A percentile compares a stretch with the other conserved stretches of the same genome.
Evolutionary conservation across 78 protist genomes (phyloP).

Genomic region (Mantamonas sphyraenae): DNA sequence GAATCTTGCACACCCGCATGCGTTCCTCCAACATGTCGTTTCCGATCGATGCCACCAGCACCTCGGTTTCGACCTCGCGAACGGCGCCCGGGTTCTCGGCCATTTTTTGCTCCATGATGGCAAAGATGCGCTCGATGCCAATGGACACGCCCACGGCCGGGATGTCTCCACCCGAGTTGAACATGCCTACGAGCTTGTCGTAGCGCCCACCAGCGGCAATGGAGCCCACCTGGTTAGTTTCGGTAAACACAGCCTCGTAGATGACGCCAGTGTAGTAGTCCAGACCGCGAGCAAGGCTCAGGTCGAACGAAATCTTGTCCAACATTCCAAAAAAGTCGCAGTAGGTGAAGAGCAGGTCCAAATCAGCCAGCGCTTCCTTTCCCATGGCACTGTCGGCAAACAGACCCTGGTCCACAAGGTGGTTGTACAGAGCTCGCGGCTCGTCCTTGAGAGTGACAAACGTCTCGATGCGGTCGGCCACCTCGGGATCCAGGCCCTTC

Average conservation of each 20-base stretch:
- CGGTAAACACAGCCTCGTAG: conserved; percentile 70
- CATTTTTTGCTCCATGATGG: conserved; percentile 44
- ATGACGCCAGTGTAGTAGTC: conserved; percentile 93
- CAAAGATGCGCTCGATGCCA: conserved; percentile 86
- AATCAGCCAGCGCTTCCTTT: conserved; percentile 34
- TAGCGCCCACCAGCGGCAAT: conserved; percentile 94
- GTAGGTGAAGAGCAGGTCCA: conserved; percentile 45
- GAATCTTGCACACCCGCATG: conserved; percentile 20
- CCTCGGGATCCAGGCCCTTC: conserved; percentile 57
- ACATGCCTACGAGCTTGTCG: conserved; percentile 86
- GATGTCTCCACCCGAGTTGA: conserved; percentile 27
- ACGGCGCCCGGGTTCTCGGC: neutral
- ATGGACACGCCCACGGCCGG: conserved; percentile 87
- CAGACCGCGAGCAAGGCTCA: conserved; percentile 82
- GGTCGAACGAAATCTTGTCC: conserved; percentile 61
- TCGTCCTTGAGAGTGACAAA: too few species aligned
- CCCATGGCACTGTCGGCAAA: conserved; percentile 33
- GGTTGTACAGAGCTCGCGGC: too few species aligned
- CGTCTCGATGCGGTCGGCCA: conserved; percentile 61
- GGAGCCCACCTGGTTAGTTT: conserved; percentile 54
- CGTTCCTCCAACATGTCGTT: conserved; percentile 44
- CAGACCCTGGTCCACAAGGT: too few species aligned
- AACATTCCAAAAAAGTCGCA: conserved; percentile 14
- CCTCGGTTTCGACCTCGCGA: conserved; percentile 33
- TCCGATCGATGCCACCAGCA: conserved; percentile 37